These are phyloP conservation scores for Sporothrix pallida DNA, from an alignment of 2,329 filamentous ascomycete genomes.

Conservation along the genomic window DNA sequence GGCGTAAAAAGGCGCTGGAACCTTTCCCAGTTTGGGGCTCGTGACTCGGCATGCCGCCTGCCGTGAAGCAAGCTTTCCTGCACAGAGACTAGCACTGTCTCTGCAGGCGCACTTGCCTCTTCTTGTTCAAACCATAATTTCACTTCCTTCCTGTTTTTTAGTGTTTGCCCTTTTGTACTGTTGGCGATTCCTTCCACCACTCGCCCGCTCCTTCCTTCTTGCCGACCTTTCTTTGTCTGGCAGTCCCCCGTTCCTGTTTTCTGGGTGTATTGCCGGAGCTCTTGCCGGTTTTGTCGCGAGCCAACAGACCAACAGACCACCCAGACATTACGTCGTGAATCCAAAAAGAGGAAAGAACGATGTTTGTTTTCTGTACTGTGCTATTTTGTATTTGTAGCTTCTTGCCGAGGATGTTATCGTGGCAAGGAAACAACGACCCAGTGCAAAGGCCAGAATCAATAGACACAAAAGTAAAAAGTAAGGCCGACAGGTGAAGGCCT, in stretches of 20 bases:
- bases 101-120: constrained; percentile 12
- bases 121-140: constrained; percentile 22
- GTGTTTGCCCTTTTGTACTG: too few relatives aligned
- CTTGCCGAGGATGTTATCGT: background rate
- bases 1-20: constrained; percentile 10
- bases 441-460: too few relatives aligned
- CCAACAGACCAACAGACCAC: background rate
- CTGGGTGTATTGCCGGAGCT: background rate
- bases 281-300: background rate
- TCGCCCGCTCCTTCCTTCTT: background rate
- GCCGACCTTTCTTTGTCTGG: background rate
- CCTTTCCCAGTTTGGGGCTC: constrained; percentile 4
- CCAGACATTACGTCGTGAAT: background rate
- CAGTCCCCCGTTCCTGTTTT: background rate
- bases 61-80: constrained; percentile 12
- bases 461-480: background rate
- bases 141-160: background rate
- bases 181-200: background rate
- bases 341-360: background rate
- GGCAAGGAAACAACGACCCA: background rate
- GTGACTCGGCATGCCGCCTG: constrained; percentile 21
- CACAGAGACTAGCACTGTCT: constrained; percentile 13
- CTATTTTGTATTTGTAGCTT: too few relatives aligned
- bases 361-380: background rate
- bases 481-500: background rate